Percentiles rank a stretch among this genome's conserved stretches.
These are phyloP conservation scores for Vachellia collinsii DNA, from an alignment of 306 rosid genomes.

Conservation along the genomic window DNA sequence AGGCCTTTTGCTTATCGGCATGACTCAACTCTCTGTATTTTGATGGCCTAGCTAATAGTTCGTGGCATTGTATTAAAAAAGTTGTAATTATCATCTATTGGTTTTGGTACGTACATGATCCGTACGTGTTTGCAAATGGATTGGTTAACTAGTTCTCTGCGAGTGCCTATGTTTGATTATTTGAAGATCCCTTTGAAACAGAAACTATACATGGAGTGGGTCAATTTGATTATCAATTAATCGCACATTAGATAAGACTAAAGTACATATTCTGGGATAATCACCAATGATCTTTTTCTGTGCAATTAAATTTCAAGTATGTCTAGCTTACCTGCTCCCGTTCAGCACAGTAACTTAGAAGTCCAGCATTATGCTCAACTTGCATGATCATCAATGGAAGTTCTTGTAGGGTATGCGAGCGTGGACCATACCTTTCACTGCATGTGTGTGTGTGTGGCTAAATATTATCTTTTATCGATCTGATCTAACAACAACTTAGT, in stretches of 20 bases:
- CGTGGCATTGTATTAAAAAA: background rate
- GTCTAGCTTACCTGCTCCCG: no score
- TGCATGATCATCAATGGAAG: background rate
- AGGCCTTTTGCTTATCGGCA: no score
- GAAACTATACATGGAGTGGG: background rate
- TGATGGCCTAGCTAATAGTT: no score
- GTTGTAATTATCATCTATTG: background rate
- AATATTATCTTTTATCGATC: background rate
- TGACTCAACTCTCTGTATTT: no score
- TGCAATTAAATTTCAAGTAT: no score
- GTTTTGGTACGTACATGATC: background rate
- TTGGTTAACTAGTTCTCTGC: background rate
- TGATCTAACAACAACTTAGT: background rate
- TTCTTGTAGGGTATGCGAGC: no score
- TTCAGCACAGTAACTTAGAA: no score
- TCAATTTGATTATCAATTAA: background rate
- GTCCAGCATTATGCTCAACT: background rate
- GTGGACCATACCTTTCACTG: background rate
- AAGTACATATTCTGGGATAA: background rate
- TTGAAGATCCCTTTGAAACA: background rate
- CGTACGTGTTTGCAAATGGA: background rate
- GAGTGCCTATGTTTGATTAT: background rate
- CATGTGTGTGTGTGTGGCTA: background rate
- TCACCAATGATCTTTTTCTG: no score
- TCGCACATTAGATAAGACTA: background rate